These are phyloP conservation scores for Claviceps sp. DNA, from an alignment of 2,329 filamentous ascomycete genomes.

Conservation along the genomic window DNA sequence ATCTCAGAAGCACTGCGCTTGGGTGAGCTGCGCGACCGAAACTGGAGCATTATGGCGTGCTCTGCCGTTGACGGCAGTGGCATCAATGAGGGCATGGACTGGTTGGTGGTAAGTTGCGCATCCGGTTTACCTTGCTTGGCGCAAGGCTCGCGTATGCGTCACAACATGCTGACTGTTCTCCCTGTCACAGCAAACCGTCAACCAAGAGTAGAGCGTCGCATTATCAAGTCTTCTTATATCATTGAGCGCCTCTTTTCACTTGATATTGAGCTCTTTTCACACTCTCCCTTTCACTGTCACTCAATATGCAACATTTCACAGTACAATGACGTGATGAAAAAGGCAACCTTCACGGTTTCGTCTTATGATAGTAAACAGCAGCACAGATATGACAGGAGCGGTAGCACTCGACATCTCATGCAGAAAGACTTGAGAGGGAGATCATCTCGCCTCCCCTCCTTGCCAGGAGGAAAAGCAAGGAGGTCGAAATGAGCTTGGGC, in stretches of 20 bases:
- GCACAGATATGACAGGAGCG: slow-evolving; percentile 8
- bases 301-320: slow-evolving; percentile 17
- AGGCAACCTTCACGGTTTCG: slow-evolving; percentile 7
- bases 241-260: not conserved
- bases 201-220: slow-evolving; percentile 16
- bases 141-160: not conserved
- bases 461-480: not conserved
- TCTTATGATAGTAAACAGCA: slow-evolving; percentile 16
- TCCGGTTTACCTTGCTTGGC: not conserved
- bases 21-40: slow-evolving; percentile 84
- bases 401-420: not conserved
- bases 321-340: slow-evolving; percentile 16
- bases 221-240: slow-evolving; percentile 1
- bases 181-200: slow-evolving; percentile 23
- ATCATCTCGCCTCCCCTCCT: too few species aligned
- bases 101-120: slow-evolving; percentile 62
- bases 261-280: not conserved
- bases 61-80: slow-evolving; percentile 91
- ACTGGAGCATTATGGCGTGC: slow-evolving; percentile 98
- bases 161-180: not conserved
- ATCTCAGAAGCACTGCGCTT: slow-evolving; percentile 88
- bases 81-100: slow-evolving; percentile 97
- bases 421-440: not conserved
- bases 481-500: not conserved
- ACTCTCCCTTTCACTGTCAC: not conserved